phyloP scores from a whole-genome alignment of 495 filamentous ascomycete species.

The Neurospora sp. region DNA sequence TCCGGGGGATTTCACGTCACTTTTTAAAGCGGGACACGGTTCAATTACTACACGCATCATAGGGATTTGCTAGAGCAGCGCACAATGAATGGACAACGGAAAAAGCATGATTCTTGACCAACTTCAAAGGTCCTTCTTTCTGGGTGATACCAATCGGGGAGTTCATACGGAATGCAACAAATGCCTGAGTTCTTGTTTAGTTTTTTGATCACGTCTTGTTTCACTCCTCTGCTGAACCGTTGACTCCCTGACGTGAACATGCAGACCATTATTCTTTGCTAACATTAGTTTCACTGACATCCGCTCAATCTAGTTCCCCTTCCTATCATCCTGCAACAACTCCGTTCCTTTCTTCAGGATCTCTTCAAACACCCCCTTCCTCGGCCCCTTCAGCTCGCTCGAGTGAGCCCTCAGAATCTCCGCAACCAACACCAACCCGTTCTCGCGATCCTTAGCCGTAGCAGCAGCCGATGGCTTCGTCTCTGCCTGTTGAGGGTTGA shows the following conservation, averaged over 20 bases:
- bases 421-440: slow-evolving; percentile 51
- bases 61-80: slow-evolving; percentile 29
- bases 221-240: neutral
- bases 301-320: neutral
- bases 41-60: slow-evolving; percentile 25
- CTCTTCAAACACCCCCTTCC: slow-evolving; percentile 23
- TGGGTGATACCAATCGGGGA: slow-evolving; percentile 4
- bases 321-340: slow-evolving; percentile 20
- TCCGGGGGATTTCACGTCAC: slow-evolving; percentile 16
- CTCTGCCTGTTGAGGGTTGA: slow-evolving; percentile 30
- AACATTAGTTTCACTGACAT: neutral
- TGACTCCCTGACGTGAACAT: neutral
- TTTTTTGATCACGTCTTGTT: neutral
- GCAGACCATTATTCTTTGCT: neutral
- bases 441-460: slow-evolving; percentile 47
- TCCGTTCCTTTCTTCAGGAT: slow-evolving; percentile 27
- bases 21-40: slow-evolving; percentile 13
- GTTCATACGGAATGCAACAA: slow-evolving; percentile 8
- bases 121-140: slow-evolving; percentile 1
- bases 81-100: slow-evolving; percentile 26
- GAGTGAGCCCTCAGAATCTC: slow-evolving; percentile 45
- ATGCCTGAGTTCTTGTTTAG: neutral
- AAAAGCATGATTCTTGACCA: slow-evolving; percentile 27
- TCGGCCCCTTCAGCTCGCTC: slow-evolving; percentile 24
- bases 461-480: slow-evolving; percentile 20